Conservation (phyloP, 768 basidiomycete species). For the Flagelloscypha sp. region DNA sequence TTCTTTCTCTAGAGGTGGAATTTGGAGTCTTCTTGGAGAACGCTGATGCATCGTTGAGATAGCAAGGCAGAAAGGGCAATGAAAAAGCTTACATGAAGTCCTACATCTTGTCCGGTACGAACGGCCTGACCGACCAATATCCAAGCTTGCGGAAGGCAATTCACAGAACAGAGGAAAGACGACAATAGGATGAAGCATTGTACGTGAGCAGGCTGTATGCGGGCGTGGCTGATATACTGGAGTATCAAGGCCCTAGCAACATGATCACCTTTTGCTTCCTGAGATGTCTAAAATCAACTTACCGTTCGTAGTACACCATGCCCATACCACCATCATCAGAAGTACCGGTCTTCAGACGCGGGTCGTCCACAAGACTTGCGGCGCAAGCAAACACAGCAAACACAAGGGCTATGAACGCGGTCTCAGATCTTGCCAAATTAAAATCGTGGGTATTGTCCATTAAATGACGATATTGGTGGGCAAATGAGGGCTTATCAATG, state of each 20-base stretch:
- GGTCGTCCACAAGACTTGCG: conserved; percentile 69
- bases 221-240: conserved; percentile 87
- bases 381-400: conserved; percentile 91
- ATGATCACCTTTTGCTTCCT: conserved; percentile 11
- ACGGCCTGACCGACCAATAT: conserved; percentile 86
- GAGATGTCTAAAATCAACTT: conserved; percentile 16
- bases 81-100: conserved; percentile 67
- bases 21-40: conserved; percentile 64
- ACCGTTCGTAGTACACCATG: conserved; percentile 88
- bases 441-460: conserved; percentile 64
- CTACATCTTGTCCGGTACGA: conserved; percentile 83
- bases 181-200: conserved; percentile 87
- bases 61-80: conserved; percentile 9
- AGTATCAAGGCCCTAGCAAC: conserved; percentile 68
- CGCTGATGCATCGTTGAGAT: conserved; percentile 40
- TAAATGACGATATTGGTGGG: conserved; percentile 58
- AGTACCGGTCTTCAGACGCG: conserved; percentile 49
- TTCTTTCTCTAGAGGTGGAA: conserved; percentile 77
- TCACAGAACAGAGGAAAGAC: conserved; percentile 86
- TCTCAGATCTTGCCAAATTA: conserved; percentile 46
- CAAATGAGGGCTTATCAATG: conserved; percentile 78
- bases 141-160: conserved; percentile 93
- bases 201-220: conserved; percentile 78
- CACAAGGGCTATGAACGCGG: conserved; percentile 71
- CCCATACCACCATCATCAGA: conserved; percentile 79